Percentiles rank a stretch among this genome's conserved stretches.
These are phyloP conservation scores for Paraglomus brasilianum DNA, from an alignment of 192 early-diverging fungal species.

Conservation along the genomic window DNA sequence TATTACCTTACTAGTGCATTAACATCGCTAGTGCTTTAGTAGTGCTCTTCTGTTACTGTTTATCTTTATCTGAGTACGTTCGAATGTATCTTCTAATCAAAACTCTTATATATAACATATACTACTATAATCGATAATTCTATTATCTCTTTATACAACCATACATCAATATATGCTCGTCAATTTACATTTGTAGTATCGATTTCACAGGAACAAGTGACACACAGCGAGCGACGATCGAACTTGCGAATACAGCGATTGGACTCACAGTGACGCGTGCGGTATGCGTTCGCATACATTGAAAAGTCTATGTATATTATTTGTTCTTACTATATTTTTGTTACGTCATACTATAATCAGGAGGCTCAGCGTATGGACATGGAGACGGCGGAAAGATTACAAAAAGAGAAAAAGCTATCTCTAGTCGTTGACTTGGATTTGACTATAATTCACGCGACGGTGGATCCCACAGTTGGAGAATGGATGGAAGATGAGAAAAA, in stretches of 20 bases:
- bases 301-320: constrained; percentile 14
- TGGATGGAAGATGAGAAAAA: constrained; percentile 69
- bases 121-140: too few relatives aligned
- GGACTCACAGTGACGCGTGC: constrained; percentile 66
- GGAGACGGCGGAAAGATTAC: constrained; percentile 63
- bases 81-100: too few relatives aligned
- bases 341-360: constrained; percentile 34
- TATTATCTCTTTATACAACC: too few relatives aligned
- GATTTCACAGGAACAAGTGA: constrained; percentile 40
- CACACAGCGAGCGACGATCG: constrained; percentile 64
- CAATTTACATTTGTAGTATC: too few relatives aligned
- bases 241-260: constrained; percentile 71
- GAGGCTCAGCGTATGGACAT: constrained; percentile 73
- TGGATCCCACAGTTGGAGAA: constrained; percentile 69
- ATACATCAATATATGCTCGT: too few relatives aligned
- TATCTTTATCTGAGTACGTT: too few relatives aligned
- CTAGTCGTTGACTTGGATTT: constrained; percentile 97
- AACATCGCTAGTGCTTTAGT: too few relatives aligned
- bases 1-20: constrained; percentile 3
- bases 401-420: constrained; percentile 69
- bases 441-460: constrained; percentile 93
- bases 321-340: constrained; percentile 30
- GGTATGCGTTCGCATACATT: constrained; percentile 36
- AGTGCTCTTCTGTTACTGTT: too few relatives aligned
- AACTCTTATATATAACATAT: too few relatives aligned